Base-by-base conservation (phyloP, 129 eudicot species). In the Gnaphalium uliginosum region DNA sequence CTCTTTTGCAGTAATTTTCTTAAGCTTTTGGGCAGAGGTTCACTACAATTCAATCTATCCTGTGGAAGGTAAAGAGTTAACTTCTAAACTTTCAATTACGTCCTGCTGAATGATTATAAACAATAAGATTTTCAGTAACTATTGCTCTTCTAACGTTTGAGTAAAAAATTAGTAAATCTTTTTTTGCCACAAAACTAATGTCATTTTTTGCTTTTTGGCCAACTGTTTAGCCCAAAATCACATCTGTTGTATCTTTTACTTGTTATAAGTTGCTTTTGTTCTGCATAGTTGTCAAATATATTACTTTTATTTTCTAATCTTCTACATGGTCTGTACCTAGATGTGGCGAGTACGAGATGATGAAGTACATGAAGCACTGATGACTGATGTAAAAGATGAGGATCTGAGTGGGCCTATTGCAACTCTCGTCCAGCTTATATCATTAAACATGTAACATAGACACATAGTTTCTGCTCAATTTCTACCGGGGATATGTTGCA, bases 1-100 rank as follows among this genome's bases (percentile, higher is more conserved):
- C 69, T 46, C 67, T 43, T 24, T 68, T 86, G 87, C 93, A 89
- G 96, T 92, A 56, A 86, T 92, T 32, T 87, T 83, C 81, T 77
- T 92, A 78, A 92, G 98, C 89, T 92, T 92, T 82, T 92, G 98
- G 96, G 93, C 96, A 8, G 96, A 92, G 87, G 97, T 92, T 73
- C 97, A 92, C 89, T 92, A 92, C 93, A 92, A 92, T 87, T 92
- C 97, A 62, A 89, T 92, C 79, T 86, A 89, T 82, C 97, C 97
- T 8, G 81, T 83, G 81, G 96, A 93, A 89, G 97, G 97, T 92
- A 85, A 15, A 23, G 11, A 58, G 24, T 5, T 57, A 39, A 32
- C 64, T 26, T n/a, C 53, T 58, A 6, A 35, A 56, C 53, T 48
- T 59, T 59, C 24, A 15, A 53, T 22, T 15, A 33, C 24, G 9